Percentiles rank a stretch among this genome's conserved stretches.
Conservation (phyloP, 1,284 basidiomycete genomes). For the Malassezia psittaci region DNA sequence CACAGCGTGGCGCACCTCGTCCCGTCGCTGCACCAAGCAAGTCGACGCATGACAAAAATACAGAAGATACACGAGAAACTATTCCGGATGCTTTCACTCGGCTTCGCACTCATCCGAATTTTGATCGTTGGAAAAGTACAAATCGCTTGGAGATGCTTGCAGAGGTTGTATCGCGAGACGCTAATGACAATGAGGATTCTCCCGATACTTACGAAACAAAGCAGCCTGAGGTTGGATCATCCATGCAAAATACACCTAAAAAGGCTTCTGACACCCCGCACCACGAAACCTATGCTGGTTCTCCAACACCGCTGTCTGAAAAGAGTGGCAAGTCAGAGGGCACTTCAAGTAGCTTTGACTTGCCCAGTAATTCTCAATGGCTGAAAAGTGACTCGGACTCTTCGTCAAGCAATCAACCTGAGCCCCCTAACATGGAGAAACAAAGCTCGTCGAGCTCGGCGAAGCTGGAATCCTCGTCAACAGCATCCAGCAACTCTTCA, state of each 20-base stretch:
- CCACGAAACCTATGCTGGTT: neutral
- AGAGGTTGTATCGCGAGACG: slow-evolving; percentile 30
- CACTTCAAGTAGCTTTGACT: neutral
- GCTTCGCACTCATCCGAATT: slow-evolving; percentile 41
- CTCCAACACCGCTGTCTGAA: neutral
- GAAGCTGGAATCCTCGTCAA: neutral
- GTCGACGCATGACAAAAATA: neutral
- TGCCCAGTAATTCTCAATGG: neutral
- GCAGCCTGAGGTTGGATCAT: neutral
- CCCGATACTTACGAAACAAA: neutral
- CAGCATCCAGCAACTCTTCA: neutral
- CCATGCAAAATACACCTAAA: neutral
- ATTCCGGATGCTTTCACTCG: slow-evolving; percentile 37
- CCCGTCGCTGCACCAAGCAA: neutral
- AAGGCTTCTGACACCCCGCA: neutral
- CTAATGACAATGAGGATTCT: neutral
- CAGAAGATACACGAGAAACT: slow-evolving; percentile 15
- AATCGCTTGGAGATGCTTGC: slow-evolving; percentile 43
- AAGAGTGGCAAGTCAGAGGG: neutral
- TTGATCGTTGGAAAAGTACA: slow-evolving; percentile 22
- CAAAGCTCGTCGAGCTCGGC: neutral
- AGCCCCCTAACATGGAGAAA: neutral
- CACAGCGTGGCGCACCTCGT: slow-evolving; percentile 1
- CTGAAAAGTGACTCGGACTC: too few relatives aligned
- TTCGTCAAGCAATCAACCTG: too few relatives aligned